phyloP scores from a whole-genome alignment of 2,329 filamentous ascomycete genomes.

The Incumbomyces delicatus region DNA sequence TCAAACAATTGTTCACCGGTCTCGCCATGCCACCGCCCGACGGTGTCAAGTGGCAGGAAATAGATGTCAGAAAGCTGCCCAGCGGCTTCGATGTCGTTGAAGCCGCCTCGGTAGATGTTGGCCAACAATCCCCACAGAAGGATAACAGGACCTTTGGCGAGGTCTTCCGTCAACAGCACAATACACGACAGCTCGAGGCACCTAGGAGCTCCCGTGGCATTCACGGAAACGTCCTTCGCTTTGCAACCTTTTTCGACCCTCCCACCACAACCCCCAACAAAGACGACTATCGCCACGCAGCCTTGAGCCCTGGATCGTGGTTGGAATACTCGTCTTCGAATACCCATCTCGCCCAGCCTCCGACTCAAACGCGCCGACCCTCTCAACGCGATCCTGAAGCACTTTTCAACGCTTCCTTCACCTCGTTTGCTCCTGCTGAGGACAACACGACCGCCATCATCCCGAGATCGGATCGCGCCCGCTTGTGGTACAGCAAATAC shows the following conservation, averaged over 20 bases:
- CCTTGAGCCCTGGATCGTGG: constrained; percentile 34
- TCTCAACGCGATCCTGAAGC: constrained; percentile 16
- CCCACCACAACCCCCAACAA: constrained; percentile 24
- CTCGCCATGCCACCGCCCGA: constrained; percentile 45
- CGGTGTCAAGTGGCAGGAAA: not conserved
- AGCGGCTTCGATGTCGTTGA: constrained; percentile 63
- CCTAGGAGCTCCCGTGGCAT: constrained; percentile 27
- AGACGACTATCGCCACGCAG: constrained; percentile 31
- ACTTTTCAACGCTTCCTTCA: constrained; percentile 35
- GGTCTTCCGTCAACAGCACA: constrained; percentile 33
- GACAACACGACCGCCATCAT: constrained; percentile 37
- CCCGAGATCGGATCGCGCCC: constrained; percentile 32
- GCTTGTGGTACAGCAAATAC: constrained; percentile 36
- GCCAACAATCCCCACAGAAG: constrained; percentile 23
- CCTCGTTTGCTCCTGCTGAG: constrained; percentile 39
- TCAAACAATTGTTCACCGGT: constrained; percentile 78
- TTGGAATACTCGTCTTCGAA: constrained; percentile 28
- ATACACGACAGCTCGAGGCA: constrained; percentile 30
- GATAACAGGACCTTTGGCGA: constrained; percentile 34
- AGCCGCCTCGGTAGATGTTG: constrained; percentile 10
- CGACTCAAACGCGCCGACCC: constrained; percentile 2
- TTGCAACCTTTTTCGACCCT: constrained; percentile 7
- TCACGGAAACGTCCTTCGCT: constrained; percentile 8
- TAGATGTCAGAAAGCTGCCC: constrained; percentile 48
- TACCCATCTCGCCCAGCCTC: not conserved